Conservation (phyloP, 805 yeast species). For the Lachancea thermotolerans region DNA sequence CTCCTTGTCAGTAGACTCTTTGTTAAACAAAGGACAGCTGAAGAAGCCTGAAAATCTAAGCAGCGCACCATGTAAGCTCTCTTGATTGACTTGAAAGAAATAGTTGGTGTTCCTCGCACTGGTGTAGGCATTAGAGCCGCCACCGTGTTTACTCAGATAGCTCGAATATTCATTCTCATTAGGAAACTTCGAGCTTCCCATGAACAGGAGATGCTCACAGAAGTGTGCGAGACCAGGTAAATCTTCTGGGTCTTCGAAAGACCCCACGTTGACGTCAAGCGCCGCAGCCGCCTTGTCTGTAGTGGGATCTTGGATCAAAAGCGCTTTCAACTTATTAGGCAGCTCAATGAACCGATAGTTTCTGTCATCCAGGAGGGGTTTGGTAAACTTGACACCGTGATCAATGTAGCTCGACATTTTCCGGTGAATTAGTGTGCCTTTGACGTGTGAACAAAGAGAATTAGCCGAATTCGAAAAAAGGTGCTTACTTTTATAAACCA, state of each 20-base stretch:
- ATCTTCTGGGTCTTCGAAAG: constrained; percentile 58
- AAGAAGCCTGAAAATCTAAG: constrained; percentile 93
- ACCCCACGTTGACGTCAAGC: constrained; percentile 70
- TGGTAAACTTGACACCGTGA: constrained; percentile 23
- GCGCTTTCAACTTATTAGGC: constrained; percentile 50
- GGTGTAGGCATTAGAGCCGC: constrained; percentile 88
- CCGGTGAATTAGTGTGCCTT: not conserved
- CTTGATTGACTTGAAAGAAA: constrained; percentile 75
- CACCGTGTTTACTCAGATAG: constrained; percentile 76
- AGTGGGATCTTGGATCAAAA: constrained; percentile 59
- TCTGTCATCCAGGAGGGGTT: constrained; percentile 62
- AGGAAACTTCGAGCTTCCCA: constrained; percentile 78
- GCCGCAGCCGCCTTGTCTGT: constrained; percentile 77
- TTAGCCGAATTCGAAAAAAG: not conserved
- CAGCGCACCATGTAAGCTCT: constrained; percentile 74
- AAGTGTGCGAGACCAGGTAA: constrained; percentile 77
- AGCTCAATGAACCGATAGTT: constrained; percentile 59
- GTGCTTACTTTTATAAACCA: not conserved
- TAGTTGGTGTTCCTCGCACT: constrained; percentile 85
- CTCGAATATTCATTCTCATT: constrained; percentile 71
- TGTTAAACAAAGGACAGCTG: constrained; percentile 69
- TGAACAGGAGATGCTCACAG: constrained; percentile 64
- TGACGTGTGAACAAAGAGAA: not conserved
- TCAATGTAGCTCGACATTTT: constrained; percentile 4
- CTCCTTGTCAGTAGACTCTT: constrained; percentile 80